Base-by-base conservation (phyloP, 176 grass and related monocot genomes). In the Metroxylon sagu region DNA sequence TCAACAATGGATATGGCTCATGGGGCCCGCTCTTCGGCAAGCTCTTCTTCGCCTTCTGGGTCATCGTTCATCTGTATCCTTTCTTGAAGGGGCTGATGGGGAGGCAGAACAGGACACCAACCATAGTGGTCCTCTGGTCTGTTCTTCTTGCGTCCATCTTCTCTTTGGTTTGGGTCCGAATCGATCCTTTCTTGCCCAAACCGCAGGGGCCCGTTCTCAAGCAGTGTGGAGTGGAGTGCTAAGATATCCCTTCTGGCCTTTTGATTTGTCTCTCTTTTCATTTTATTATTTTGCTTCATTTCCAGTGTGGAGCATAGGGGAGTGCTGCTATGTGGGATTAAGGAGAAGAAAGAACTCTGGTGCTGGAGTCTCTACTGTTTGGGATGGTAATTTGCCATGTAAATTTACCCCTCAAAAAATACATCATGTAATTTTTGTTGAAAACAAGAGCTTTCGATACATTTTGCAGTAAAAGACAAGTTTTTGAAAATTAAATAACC, bases 21-120 rank as follows among this genome's bases (percentile, higher is more conserved):
- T 93, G 85, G 94, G 94, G 88, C 5, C 94, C 87, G 16, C 76
- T 97, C 54, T 97, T 97, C 53, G 92, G 84, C 61, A 91, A 97
- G 83, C 79, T 97, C 72, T 97, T 97, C 78, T 97, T 97, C 78
- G 77, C 87, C 18, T 91, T 97, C 74, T 97, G 87, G 92, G 87
- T 97, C 57, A 91, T 97, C 28, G 23, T 91, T n/a, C 92, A 91
- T 60, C 82, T 97, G 50, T 97, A 97, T 64, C 92, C 92, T 0
- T 97, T 97, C 80, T 76, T 91, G 66, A 91, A 97, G 75, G 92
- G 92, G 26, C 72, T 97, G 61, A 97, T 97, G 92, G 92, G 87
- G 16, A 69, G 92, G 55, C 87, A 88, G 66, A 91, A 97, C 66
- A 52, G 81, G 61, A 97, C 92, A 5, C 92, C 92, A 16, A 97